Percentiles rank a stretch among this genome's conserved stretches.
phyloP scores from a whole-genome alignment of 805 yeast genomes.

The Osmozyma mogii region DNA sequence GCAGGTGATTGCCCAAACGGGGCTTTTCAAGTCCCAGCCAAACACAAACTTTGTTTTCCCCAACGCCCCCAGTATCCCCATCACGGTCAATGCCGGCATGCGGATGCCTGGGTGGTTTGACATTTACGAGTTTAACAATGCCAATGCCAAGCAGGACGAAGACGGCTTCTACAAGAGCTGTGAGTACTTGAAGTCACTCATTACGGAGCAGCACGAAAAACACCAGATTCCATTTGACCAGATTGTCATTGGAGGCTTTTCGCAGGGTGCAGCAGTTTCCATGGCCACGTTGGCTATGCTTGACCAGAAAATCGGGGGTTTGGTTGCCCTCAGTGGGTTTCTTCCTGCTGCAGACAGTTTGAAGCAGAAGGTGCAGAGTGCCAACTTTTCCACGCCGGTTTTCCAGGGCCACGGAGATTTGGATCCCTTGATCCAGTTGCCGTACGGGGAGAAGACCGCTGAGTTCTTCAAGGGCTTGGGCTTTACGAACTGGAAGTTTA shows the following conservation, averaged over 20 bases:
- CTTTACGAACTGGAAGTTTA: conserved; percentile 30
- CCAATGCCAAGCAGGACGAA: conserved; percentile 40
- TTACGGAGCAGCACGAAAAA: conserved; percentile 44
- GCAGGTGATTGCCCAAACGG: conserved; percentile 42
- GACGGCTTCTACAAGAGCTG: conserved; percentile 47
- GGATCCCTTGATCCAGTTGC: conserved; percentile 56
- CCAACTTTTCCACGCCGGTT: conserved; percentile 60
- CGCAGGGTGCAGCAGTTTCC: conserved; percentile 86
- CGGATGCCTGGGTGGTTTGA: conserved; percentile 87
- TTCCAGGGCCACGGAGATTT: conserved; percentile 84
- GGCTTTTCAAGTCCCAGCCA: conserved; percentile 41
- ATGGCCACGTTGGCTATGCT: conserved; percentile 49
- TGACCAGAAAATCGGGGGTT: conserved; percentile 67
- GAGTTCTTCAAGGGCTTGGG: conserved; percentile 45
- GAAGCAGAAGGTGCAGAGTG: conserved; percentile 13
- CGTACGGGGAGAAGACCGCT: conserved; percentile 31
- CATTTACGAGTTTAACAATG: conserved; percentile 47
- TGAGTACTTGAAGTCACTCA: conserved; percentile 34
- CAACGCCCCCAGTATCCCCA: conserved; percentile 70
- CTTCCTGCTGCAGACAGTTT: conserved; percentile 28
- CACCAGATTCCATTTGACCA: conserved; percentile 51
- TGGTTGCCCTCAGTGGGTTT: conserved; percentile 73
- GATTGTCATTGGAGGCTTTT: conserved; percentile 89
- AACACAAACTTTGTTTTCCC: conserved; percentile 73
- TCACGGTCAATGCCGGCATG: conserved; percentile 60